Percentiles rank a stretch among this genome's conserved stretches.
Conservation (phyloP, 352 stramenopile genomes). For the Phytophthora tubulina region DNA sequence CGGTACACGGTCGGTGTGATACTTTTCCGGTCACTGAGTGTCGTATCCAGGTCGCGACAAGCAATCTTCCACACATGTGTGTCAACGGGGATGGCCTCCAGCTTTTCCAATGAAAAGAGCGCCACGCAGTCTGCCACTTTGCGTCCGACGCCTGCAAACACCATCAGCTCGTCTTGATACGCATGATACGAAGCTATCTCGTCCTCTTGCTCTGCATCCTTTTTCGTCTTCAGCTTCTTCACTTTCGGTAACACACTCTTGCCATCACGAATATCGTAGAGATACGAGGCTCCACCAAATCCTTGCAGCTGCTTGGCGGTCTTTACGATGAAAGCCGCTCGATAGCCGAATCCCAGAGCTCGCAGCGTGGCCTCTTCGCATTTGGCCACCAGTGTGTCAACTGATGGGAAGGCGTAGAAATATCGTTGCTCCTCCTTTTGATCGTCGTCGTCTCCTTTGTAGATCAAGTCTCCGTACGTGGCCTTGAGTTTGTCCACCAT, state of each 20-base stretch:
- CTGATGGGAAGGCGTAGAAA: conserved; percentile 93
- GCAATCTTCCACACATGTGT: conserved; percentile 97
- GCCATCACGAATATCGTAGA: conserved; percentile 60
- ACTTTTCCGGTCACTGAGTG: conserved; percentile 64
- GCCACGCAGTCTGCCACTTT: conserved; percentile 99
- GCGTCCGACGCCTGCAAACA: conserved; percentile 88
- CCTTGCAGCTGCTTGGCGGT: conserved; percentile 76
- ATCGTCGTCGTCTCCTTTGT: conserved; percentile 12
- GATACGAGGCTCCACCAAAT: conserved; percentile 70
- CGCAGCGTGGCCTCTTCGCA: conserved; percentile 90
- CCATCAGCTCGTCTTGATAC: conserved; percentile 70
- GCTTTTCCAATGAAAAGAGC: conserved; percentile 95
- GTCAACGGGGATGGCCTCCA: conserved; percentile 96
- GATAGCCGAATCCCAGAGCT: conserved; percentile 90
- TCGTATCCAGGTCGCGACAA: conserved; percentile 80
- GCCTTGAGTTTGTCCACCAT: conserved; percentile 93
- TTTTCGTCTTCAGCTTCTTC: conserved; percentile 20
- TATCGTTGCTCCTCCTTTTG: not conserved
- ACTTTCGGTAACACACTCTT: conserved; percentile 15
- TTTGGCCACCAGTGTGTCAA: conserved; percentile 70
- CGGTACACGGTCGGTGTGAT: conserved; percentile 89
- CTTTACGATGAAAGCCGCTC: conserved; percentile 90
- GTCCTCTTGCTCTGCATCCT: not conserved
- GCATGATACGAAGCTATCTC: conserved; percentile 23
- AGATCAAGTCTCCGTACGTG: conserved; percentile 88